phyloP scores from a whole-genome alignment of 1,284 basidiomycete genomes.

The Rhodotorula sp. region DNA sequence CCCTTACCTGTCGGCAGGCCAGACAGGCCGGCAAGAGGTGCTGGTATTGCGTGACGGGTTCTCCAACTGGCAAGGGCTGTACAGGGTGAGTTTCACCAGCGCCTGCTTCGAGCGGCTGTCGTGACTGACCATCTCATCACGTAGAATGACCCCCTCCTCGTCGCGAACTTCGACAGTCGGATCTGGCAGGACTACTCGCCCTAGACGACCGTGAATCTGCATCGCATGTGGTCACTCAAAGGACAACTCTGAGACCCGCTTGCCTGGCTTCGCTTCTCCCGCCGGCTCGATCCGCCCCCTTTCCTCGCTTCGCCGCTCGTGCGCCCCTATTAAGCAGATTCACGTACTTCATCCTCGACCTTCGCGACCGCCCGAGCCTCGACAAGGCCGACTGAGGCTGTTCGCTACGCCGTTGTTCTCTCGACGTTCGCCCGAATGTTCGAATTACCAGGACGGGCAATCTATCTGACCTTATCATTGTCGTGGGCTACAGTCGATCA shows the following conservation, averaged over 20 bases:
- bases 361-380: too few relatives aligned
- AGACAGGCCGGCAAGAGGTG: slow-evolving; percentile 44
- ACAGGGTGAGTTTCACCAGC: slow-evolving; percentile 40
- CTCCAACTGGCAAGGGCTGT: slow-evolving; percentile 46
- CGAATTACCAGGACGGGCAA: too few relatives aligned
- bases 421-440: too few relatives aligned
- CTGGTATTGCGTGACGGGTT: slow-evolving; percentile 50
- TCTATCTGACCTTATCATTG: too few relatives aligned
- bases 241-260: neutral
- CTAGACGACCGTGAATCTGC: neutral
- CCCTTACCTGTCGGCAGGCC: slow-evolving; percentile 10
- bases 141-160: slow-evolving; percentile 43
- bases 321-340: too few relatives aligned
- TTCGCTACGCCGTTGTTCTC: too few relatives aligned
- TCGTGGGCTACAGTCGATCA: too few relatives aligned
- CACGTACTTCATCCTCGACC: too few relatives aligned
- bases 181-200: slow-evolving; percentile 40
- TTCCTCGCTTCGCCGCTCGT: too few relatives aligned
- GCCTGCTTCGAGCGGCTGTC: neutral
- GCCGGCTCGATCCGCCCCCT: too few relatives aligned
- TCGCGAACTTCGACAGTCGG: slow-evolving; percentile 47
- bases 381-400: too few relatives aligned
- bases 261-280: neutral
- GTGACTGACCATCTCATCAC: neutral
- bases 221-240: neutral